These are phyloP conservation scores for Carex littledalei DNA, from an alignment of 176 grass and related monocot genomes.

Conservation along the genomic window DNA sequence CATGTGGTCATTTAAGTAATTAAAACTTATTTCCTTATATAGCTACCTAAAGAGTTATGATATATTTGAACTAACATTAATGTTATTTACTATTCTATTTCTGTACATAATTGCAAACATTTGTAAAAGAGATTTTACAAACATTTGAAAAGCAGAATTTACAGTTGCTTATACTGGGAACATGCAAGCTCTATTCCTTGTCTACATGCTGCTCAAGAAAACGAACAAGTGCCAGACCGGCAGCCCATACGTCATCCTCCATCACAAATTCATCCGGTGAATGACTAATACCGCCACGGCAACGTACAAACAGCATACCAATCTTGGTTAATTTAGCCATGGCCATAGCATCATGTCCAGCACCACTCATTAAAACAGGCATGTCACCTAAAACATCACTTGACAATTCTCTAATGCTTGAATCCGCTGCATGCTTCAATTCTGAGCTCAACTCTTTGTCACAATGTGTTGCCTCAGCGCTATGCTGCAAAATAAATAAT, in stretches of 20 bases:
- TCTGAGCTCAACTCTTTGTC: constrained; percentile 48
- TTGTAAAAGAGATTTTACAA: constrained; percentile 25
- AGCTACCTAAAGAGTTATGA: background rate
- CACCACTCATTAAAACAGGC: constrained; percentile 89
- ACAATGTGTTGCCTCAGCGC: constrained; percentile 50
- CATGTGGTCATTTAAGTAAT: no score
- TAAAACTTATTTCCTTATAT: no score
- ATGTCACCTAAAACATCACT: constrained; percentile 7
- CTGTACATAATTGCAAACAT: constrained; percentile 1
- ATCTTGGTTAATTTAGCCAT: constrained; percentile 85
- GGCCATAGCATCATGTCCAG: constrained; percentile 92
- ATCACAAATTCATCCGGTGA: constrained; percentile 76
- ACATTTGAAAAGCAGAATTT: constrained; percentile 16
- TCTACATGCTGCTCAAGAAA: constrained; percentile 51
- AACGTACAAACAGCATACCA: constrained; percentile 90
- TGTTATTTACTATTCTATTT: constrained; percentile 4
- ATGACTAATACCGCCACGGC: constrained; percentile 73
- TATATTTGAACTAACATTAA: background rate
- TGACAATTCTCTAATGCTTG: constrained; percentile 28
- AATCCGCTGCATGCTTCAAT: constrained; percentile 48
- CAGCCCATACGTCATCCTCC: constrained; percentile 85
- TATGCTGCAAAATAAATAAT: constrained; percentile 43
- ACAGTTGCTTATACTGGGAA: background rate
- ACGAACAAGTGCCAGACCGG: constrained; percentile 57
- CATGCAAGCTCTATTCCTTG: background rate